A percentile compares a stretch with the other conserved stretches of the same genome.
These are phyloP conservation scores for Solanum virginianum DNA, from an alignment of 257 asterid genomes.

Conservation along the genomic window DNA sequence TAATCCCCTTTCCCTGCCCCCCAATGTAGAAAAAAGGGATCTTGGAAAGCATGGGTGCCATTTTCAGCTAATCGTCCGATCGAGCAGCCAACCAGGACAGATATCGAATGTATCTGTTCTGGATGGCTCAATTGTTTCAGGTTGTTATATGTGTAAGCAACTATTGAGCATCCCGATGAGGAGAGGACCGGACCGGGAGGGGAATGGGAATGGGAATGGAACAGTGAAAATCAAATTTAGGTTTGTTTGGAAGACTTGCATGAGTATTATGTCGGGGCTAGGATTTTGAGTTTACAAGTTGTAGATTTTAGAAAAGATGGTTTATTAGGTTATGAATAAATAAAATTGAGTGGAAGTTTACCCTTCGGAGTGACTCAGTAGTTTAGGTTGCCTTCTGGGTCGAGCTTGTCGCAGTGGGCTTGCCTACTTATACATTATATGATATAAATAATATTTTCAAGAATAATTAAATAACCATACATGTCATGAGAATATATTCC, in stretches of 20 bases:
- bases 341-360: not conserved
- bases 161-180: not conserved
- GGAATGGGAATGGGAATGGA: not conserved
- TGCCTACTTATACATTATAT: not conserved
- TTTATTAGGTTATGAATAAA: no score
- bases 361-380: no score
- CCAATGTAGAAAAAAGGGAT: not conserved
- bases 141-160: not conserved
- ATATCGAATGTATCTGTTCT: not conserved
- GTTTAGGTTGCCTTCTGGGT: no score
- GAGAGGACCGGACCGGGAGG: not conserved
- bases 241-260: not conserved
- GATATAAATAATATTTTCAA: not conserved
- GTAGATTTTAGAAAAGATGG: not conserved
- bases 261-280: not conserved
- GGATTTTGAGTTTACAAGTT: not conserved
- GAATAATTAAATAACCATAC: not conserved
- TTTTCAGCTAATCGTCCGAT: not conserved
- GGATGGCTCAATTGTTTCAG: not conserved
- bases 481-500: not conserved
- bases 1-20: not conserved
- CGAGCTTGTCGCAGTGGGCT: no score
- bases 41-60: not conserved
- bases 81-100: not conserved
- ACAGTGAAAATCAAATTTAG: not conserved